Evolutionary conservation across 306 rosid species (phyloP).

Genomic region (Quercus mongolica): DNA sequence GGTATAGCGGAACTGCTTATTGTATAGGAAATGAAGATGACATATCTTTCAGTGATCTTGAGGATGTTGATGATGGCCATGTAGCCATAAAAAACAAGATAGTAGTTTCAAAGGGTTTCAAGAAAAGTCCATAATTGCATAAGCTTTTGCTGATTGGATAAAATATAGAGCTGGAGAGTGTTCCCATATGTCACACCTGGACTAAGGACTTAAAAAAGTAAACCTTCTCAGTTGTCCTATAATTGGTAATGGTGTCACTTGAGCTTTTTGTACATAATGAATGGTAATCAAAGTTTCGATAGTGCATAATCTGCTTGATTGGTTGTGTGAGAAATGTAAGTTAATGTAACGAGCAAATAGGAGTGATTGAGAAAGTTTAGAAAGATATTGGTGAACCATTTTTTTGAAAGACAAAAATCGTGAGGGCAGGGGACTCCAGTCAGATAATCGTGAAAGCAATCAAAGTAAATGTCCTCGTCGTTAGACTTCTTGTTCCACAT

Average conservation of each 20-base stretch:
- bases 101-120: conserved; percentile 35
- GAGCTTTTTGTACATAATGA: conserved; percentile 48
- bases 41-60: conserved; percentile 94
- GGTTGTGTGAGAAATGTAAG: conserved; percentile 19
- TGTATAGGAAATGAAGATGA: conserved; percentile 67
- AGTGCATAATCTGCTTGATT: conserved; percentile 25
- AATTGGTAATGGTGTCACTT: conserved; percentile 14
- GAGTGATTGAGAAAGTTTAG: neutral
- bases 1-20: conserved; percentile 27
- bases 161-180: conserved; percentile 18
- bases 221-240: neutral
- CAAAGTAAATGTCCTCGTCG: too few species aligned
- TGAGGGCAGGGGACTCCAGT: neutral
- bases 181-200: neutral
- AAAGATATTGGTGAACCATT: neutral
- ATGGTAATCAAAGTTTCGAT: conserved; percentile 18
- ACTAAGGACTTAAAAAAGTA: neutral
- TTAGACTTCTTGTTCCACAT: neutral
- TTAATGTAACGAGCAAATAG: conserved; percentile 8
- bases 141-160: conserved; percentile 12
- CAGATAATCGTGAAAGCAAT: neutral
- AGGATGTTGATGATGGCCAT: conserved; percentile 66
- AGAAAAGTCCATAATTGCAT: conserved; percentile 4
- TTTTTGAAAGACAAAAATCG: neutral
- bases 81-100: conserved; percentile 37